Base-by-base conservation (phyloP, 169 alveolate species). In the Prorocentrum cordatum region DNA sequence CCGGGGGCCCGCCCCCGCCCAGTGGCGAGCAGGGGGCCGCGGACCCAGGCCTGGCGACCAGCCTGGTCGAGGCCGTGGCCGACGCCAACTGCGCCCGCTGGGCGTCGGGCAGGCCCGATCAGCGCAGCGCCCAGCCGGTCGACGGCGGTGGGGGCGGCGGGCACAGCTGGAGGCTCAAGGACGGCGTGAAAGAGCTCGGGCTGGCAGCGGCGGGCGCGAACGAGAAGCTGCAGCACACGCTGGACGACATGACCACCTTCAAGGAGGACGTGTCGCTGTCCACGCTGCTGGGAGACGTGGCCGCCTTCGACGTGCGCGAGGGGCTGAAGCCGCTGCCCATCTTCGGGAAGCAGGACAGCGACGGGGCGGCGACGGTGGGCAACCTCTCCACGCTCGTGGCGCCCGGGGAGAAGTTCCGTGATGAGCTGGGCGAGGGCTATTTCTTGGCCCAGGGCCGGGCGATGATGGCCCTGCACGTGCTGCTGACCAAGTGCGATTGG, bases 371-470 rank as follows among this genome's bases (percentile, higher is more conserved):
- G 27, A 6, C 6, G 27, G 64, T 14, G 27, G 22, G 29, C 26
- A 5, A 16, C 27, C 9, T 26, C 22, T 6, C 71, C 7, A 9
- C 26, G 3, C 70, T 38, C 27, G 58, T 12, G 83, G 82, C 24
- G 24, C 27, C 47, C 29, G 92, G 54, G 5, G 84, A 54, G 73
- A 42, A 54, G 16, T 42, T 31, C 79, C 58, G 59, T 32, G 94
- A 92, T 14, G 91, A 92, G 33, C 79, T 92, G 71, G 93, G 93
- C 24, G 91, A 92, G 20, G 75, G 92, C 26, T 92, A 93, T 38
- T 92, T 73, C 58, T 59, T 93, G 26, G 68, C 95, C 6, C 92
- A 84, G 33, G 95, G 95, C 4, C 82, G 95, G 20, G 94, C 93
- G n/a, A 31, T 70, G 67, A 29, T 88, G 42, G 94, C 94, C 6